A percentile compares a stretch with the other conserved stretches of the same genome.
Conservation (phyloP, 495 filamentous ascomycete species). For the Penicillium riverlandense region DNA sequence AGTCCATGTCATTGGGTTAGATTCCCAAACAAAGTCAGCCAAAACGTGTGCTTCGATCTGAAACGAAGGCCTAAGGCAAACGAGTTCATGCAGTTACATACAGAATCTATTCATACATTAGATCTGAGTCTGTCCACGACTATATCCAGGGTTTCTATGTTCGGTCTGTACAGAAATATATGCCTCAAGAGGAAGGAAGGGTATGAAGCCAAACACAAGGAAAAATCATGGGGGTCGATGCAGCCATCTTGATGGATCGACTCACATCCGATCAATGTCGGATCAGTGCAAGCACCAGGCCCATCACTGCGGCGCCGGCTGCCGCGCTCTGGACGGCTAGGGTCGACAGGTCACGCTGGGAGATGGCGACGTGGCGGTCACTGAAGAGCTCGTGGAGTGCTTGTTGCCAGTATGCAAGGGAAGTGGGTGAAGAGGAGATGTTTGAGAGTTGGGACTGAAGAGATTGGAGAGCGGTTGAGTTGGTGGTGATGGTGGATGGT, state of each 20-base stretch:
- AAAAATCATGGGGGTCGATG: no score
- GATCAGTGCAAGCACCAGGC: slow-evolving; percentile 52
- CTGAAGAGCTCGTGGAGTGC: slow-evolving; percentile 52
- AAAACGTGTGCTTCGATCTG: neutral
- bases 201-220: no score
- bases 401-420: slow-evolving; percentile 43
- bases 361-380: slow-evolving; percentile 57
- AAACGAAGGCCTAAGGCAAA: no score
- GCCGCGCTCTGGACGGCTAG: slow-evolving; percentile 64
- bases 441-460: slow-evolving; percentile 17
- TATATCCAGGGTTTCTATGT: neutral
- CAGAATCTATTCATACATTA: neutral
- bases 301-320: slow-evolving; percentile 60
- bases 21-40: neutral
- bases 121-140: neutral
- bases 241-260: no score
- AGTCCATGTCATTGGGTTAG: no score
- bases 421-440: slow-evolving; percentile 14
- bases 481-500: slow-evolving; percentile 2
- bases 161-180: neutral
- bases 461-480: slow-evolving; percentile 8
- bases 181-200: neutral
- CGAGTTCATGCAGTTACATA: no score
- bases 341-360: slow-evolving; percentile 67
- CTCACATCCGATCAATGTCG: slow-evolving; percentile 27